These are phyloP conservation scores for Staphylotrichum longicolle DNA, from an alignment of 495 filamentous ascomycete species.

Conservation along the genomic window DNA sequence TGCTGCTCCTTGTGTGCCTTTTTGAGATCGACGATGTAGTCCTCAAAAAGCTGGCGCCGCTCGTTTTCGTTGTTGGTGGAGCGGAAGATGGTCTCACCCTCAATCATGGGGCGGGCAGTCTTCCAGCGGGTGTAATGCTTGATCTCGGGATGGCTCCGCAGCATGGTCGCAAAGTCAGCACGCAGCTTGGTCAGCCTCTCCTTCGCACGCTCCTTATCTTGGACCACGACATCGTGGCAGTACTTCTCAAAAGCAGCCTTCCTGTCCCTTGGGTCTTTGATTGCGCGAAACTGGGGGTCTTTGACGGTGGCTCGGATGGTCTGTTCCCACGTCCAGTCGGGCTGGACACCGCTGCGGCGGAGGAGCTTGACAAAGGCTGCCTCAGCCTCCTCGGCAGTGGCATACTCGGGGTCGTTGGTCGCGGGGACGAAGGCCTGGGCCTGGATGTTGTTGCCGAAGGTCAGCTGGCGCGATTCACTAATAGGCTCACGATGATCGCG, in stretches of 20 bases:
- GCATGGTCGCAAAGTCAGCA: slow-evolving; percentile 92
- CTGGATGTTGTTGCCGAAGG: slow-evolving; percentile 64
- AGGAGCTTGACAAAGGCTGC: slow-evolving; percentile 91
- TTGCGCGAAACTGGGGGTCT: slow-evolving; percentile 88
- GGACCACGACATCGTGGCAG: slow-evolving; percentile 79
- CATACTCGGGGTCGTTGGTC: slow-evolving; percentile 77
- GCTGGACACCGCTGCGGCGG: slow-evolving; percentile 76
- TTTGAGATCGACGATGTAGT: slow-evolving; percentile 83
- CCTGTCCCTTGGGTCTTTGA: slow-evolving; percentile 91
- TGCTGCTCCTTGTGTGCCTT: slow-evolving; percentile 75
- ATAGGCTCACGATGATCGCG: slow-evolving; percentile 49
- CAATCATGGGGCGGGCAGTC: slow-evolving; percentile 90
- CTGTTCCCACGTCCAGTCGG: slow-evolving; percentile 91
- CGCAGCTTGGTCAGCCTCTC: slow-evolving; percentile 92
- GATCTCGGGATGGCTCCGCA: slow-evolving; percentile 95
- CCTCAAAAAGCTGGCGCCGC: slow-evolving; percentile 88
- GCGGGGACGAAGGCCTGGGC: slow-evolving; percentile 61
- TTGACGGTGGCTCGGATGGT: slow-evolving; percentile 85
- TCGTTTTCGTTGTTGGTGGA: slow-evolving; percentile 86
- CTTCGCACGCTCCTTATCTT: slow-evolving; percentile 93
- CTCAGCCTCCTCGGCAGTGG: slow-evolving; percentile 85
- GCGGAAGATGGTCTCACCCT: slow-evolving; percentile 92
- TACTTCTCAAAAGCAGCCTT: slow-evolving; percentile 95
- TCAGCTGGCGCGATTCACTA: slow-evolving; percentile 63
- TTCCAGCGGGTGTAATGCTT: slow-evolving; percentile 98